Base-by-base conservation (phyloP, 495 filamentous ascomycete species). In the Penicillium atrosanguineum region DNA sequence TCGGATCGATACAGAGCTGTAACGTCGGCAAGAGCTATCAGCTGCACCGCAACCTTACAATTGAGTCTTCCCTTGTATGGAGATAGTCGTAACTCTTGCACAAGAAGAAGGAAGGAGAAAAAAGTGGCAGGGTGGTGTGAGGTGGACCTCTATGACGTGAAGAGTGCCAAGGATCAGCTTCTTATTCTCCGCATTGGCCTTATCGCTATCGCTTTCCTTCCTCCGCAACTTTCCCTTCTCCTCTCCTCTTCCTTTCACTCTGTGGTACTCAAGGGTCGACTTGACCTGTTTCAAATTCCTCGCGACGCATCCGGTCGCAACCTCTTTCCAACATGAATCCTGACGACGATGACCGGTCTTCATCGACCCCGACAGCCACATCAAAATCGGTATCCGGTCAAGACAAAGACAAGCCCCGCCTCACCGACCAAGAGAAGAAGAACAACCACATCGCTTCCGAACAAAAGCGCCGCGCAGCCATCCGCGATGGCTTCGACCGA, bases 361-460 rank as follows among this genome's bases (percentile, higher is more conserved):
- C 71, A 28, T 71, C 57, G 66, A 83, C 64, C 72, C 86, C 51
- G 76, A 93, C 61, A 21, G 83, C 85, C 16, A 90, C 48, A 70
- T 93, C 69, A 15, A 71, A 69, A 37, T 69, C 68, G 12, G 58
- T 51, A 37, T 57, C 72, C 7, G 83, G 85, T 50, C 62, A 65
- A 37, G 73, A 75, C 15, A 75, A 77, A 43, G 86, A 89, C 26
- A 86, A 84, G 59, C 87, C 88, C n/a, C 84, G 90, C 18, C 76
- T 95, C 50, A 90, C 87, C 4, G 89, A 92, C 49, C 81, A 87
- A 53, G 87, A 95, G 67, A 95, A 94, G 77, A 95, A 94, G 71
- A 83, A 83, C 55, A 96, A 96, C 60, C 91, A 96, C 64, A 94
- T 95, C 58, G 83, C 83, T 8, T 91, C 88, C 1, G 92, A 97